These are phyloP conservation scores for Fusarium siculi DNA, from an alignment of 2,329 filamentous ascomycete genomes.

Conservation along the genomic window DNA sequence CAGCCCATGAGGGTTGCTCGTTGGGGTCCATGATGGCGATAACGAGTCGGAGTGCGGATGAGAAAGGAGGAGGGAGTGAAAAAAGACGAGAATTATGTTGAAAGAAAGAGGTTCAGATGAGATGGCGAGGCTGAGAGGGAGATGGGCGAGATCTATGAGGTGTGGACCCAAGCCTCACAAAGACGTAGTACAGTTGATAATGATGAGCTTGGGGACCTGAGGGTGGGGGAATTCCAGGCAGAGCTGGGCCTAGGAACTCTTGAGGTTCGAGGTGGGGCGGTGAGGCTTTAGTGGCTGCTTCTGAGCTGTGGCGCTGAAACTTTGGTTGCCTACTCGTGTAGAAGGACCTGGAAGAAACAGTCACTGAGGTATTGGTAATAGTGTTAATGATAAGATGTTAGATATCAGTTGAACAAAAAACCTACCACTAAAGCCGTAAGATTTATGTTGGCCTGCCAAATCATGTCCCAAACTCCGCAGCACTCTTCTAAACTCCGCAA, in stretches of 20 bases:
- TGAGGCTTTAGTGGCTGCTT: constrained; percentile 39
- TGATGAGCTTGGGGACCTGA: constrained; percentile 30
- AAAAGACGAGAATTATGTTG: constrained; percentile 3
- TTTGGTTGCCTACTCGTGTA: not conserved
- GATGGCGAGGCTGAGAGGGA: constrained; percentile 32
- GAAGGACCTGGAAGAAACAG: constrained; percentile 29
- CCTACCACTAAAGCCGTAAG: not conserved
- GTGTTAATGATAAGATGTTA: not conserved
- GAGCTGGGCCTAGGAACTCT: not conserved
- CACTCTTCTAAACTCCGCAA: constrained; percentile 27
- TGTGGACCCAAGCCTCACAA: constrained; percentile 38
- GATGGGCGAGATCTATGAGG: constrained; percentile 22
- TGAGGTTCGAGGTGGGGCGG: constrained; percentile 36
- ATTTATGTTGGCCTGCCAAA: not conserved
- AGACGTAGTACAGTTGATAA: constrained; percentile 14
- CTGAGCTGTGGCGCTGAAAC: constrained; percentile 34
- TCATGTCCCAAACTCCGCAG: constrained; percentile 27
- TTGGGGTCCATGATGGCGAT: constrained; percentile 57
- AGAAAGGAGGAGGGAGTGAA: not conserved
- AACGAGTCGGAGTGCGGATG: not conserved
- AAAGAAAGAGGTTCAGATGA: constrained; percentile 3
- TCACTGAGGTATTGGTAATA: not conserved
- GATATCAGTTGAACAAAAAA: not conserved
- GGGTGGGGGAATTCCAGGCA: constrained; percentile 31
- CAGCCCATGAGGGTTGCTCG: constrained; percentile 53